phyloP scores from a whole-genome alignment of 2,329 filamentous ascomycete species.

The Exophiala xenobiotica region DNA sequence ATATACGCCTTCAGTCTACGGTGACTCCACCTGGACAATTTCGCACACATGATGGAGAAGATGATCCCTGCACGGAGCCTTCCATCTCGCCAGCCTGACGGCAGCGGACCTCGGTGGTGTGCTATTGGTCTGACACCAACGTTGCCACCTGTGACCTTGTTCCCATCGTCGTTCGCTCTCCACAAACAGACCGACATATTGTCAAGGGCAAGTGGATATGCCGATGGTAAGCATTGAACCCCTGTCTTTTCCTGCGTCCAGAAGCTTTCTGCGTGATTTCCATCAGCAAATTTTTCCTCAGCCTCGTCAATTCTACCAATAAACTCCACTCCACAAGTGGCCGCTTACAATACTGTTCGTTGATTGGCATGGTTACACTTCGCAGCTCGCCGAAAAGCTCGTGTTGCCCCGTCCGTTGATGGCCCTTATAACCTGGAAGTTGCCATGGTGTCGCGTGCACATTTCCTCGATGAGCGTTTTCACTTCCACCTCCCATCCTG shows the following conservation, averaged over 20 bases:
- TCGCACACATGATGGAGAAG: too few species aligned
- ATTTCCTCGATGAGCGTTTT: neutral
- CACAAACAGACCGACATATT: neutral
- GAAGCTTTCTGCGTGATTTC: conserved; percentile 1
- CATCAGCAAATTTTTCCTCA: conserved; percentile 6
- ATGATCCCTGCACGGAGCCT: too few species aligned
- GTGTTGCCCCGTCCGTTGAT: neutral
- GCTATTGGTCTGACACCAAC: neutral
- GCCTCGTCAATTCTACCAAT: neutral
- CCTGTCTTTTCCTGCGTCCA: neutral
- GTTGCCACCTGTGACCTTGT: neutral
- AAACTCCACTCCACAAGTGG: neutral
- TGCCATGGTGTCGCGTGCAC: neutral
- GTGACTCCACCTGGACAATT: neutral
- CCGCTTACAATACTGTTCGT: neutral
- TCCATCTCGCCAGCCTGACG: neutral
- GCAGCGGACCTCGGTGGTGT: neutral
- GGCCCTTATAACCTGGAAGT: neutral
- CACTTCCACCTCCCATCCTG: neutral
- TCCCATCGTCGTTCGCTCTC: neutral
- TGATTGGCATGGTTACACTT: neutral
- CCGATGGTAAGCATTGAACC: conserved; percentile 2
- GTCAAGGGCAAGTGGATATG: conserved; percentile 1
- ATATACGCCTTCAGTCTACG: neutral
- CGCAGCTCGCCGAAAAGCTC: neutral